Conservation (phyloP, 352 stramenopile species). For the Pythium pyrilobum region DNA sequence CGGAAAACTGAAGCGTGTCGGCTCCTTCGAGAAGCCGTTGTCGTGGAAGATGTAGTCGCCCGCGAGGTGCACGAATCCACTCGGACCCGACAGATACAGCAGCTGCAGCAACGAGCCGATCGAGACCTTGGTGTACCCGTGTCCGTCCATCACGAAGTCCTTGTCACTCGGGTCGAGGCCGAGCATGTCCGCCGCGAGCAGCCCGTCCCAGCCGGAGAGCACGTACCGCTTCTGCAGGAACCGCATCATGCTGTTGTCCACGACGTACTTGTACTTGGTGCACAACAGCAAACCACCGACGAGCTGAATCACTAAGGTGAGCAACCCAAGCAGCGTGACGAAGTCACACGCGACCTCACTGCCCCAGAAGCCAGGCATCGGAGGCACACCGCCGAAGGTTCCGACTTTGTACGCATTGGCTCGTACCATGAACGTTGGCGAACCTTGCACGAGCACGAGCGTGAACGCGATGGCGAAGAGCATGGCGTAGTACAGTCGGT, state of each 20-base stretch:
- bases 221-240: constrained; percentile 43
- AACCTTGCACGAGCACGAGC: constrained; percentile 24
- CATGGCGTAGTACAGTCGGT: constrained; percentile 45
- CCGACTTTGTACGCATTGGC: constrained; percentile 16
- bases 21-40: constrained; percentile 27
- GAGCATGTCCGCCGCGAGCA: constrained; percentile 29
- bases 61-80: constrained; percentile 32
- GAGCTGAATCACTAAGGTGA: constrained; percentile 24
- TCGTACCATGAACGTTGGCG: constrained; percentile 40
- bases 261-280: constrained; percentile 39
- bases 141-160: constrained; percentile 15
- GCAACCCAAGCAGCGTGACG: constrained; percentile 26
- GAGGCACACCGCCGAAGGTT: constrained; percentile 30
- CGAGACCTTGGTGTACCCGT: constrained; percentile 28
- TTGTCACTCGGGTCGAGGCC: constrained; percentile 38
- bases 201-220: constrained; percentile 43
- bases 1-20: constrained; percentile 25
- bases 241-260: constrained; percentile 40
- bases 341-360: constrained; percentile 53
- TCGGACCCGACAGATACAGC: constrained; percentile 45
- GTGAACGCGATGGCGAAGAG: constrained; percentile 33
- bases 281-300: constrained; percentile 22
- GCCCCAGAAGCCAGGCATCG: constrained; percentile 37
- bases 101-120: constrained; percentile 37
- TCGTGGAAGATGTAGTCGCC: constrained; percentile 46